phyloP scores from a whole-genome alignment of 768 basidiomycete species.

The Boletus speciosus region DNA sequence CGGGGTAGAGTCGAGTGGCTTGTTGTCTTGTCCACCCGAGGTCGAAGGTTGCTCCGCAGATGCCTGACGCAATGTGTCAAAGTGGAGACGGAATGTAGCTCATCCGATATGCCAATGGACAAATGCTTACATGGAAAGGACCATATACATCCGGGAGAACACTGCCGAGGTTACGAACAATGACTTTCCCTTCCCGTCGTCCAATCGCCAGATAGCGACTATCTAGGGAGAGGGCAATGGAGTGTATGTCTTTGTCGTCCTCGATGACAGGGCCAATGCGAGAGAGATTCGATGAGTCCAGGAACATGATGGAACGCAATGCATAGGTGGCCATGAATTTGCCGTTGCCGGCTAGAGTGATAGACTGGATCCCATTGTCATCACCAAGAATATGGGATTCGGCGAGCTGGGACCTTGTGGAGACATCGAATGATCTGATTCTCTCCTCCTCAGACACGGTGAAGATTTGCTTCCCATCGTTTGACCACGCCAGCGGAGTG shows the following conservation, averaged over 20 bases:
- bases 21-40: background rate
- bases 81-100: too few species aligned
- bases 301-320: too few species aligned
- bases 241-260: too few species aligned
- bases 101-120: too few species aligned
- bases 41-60: background rate
- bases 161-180: background rate
- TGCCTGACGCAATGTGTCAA: background rate
- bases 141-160: background rate
- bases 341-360: background rate
- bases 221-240: background rate
- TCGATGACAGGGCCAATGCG: background rate
- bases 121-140: background rate
- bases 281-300: background rate
- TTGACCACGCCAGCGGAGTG: too few species aligned
- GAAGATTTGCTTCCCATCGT: too few species aligned
- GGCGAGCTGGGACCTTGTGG: background rate
- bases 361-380: background rate
- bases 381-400: background rate
- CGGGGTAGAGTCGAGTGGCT: background rate
- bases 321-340: too few species aligned
- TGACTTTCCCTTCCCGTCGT: background rate
- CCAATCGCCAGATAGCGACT: background rate
- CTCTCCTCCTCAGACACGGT: background rate
- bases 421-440: background rate